Evolutionary conservation across 257 asterid species (phyloP).

Genomic region (Solanum sejunctum): DNA sequence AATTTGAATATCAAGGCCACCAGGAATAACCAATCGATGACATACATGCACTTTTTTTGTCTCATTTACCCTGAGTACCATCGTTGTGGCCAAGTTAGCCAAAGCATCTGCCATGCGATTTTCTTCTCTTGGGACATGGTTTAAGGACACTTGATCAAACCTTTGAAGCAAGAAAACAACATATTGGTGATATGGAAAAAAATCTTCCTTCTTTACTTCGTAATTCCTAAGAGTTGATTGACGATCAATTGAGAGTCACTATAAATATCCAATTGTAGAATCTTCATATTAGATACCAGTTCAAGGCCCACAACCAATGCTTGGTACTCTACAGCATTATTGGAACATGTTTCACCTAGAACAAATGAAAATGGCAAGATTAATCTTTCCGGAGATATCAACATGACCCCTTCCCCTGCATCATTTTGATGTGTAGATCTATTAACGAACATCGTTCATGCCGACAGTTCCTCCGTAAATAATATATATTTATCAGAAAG

Average conservation of each 20-base stretch:
- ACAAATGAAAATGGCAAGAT: not conserved
- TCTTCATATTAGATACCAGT: not conserved
- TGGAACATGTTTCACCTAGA: not conserved
- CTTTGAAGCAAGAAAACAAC: not conserved
- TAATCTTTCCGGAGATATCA: too few relatives aligned
- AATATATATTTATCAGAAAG: too few relatives aligned
- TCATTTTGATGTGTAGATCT: too few relatives aligned
- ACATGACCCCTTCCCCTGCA: too few relatives aligned
- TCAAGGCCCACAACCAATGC: not conserved
- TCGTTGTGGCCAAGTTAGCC: not conserved
- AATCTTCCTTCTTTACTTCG: not conserved
- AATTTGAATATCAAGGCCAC: not conserved
- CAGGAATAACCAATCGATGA: not conserved
- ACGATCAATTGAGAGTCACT: not conserved
- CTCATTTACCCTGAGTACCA: not conserved
- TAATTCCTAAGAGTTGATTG: not conserved
- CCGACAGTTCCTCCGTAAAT: too few relatives aligned
- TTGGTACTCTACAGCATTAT: not conserved
- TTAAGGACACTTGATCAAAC: not conserved
- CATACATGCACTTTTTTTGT: not conserved
- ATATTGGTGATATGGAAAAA: not conserved
- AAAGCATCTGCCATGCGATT: not conserved
- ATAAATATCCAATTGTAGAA: not conserved
- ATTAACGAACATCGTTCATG: too few relatives aligned
- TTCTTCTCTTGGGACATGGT: not conserved